Base-by-base conservation (phyloP, 306 rosid genomes). In the Cucurbita maxima region DNA sequence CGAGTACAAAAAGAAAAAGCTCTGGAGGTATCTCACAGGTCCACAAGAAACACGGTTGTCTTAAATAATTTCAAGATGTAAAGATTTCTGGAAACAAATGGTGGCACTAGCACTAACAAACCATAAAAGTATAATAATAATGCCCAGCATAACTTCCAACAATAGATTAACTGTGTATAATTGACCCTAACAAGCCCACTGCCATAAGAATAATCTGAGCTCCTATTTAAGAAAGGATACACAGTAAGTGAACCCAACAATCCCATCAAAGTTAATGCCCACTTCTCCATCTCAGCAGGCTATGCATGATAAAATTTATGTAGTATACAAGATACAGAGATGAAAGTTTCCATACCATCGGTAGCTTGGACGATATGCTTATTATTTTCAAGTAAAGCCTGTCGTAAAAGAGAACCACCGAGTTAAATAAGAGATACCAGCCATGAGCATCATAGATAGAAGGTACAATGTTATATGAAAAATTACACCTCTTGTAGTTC, bases 361-460 rank as follows among this genome's bases (percentile, higher is more conserved):
- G 83, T 53, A 58, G 77, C 76, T 84, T 85, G 90, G 58, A 76
- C 77, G 62, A 86, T 78, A 56, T 88, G 85, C 66, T 87, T 89
- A 66, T 86, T 93, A 62, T 85, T 86, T 63, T 81, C 90, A 82
- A 86, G 76, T 58, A 88, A 77, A 84, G 89, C 96, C 97, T 93
- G 93, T 53, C 71, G 79, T 20, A 77, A 79, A 58, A 79, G 58
- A 73, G 79, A 12, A 44, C 41, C 7, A 47, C 14, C 74, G 52
- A 36, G 50, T 79, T 36, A 56, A n/a, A n/a, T 51, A 40, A 10
- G 54, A 62, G 14, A 12, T 56, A 73, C n/a, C 19, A 52, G 5
- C 54, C 12, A 43, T 15, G 72, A 47, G n/a, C 51, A 61, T 36
- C 13, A 12, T 5, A 44, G 76, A 34, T 15, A n/a, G 18, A 72